phyloP scores from a whole-genome alignment of 345 rosid species.

The Murraya paniculata region DNA sequence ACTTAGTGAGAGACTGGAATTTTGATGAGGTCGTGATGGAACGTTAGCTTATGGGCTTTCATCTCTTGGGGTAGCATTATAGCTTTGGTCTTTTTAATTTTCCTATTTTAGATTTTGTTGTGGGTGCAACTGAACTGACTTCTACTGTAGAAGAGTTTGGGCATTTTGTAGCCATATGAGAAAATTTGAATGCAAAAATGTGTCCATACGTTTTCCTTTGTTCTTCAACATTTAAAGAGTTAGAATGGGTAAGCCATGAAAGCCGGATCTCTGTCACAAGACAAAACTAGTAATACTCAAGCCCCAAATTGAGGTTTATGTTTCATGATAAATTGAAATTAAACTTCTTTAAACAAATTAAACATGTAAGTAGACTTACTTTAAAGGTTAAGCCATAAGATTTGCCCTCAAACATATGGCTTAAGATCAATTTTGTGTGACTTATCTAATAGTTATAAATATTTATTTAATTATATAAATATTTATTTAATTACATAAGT shows the following conservation, averaged over 20 bases:
- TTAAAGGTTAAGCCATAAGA: too few relatives aligned
- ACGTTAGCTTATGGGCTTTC: slow-evolving; percentile 31
- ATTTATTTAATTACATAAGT: too few relatives aligned
- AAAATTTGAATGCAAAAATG: slow-evolving; percentile 14
- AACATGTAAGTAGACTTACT: too few relatives aligned
- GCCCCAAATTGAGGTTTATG: too few relatives aligned
- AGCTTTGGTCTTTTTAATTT: slow-evolving; percentile 5
- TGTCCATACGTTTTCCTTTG: not conserved
- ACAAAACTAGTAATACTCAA: too few relatives aligned
- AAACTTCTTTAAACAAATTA: too few relatives aligned
- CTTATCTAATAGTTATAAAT: too few relatives aligned
- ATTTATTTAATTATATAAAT: too few relatives aligned
- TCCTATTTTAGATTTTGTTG: slow-evolving; percentile 9
- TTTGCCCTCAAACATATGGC: too few relatives aligned
- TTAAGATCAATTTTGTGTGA: too few relatives aligned
- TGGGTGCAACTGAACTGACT: slow-evolving; percentile 24
- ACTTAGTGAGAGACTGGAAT: slow-evolving; percentile 95
- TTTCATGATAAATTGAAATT: too few relatives aligned
- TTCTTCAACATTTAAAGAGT: not conserved
- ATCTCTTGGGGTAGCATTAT: slow-evolving; percentile 22
- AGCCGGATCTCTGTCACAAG: not conserved
- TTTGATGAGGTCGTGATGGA: slow-evolving; percentile 58
- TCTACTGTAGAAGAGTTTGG: slow-evolving; percentile 27
- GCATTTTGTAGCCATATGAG: slow-evolving; percentile 24
- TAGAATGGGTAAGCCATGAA: not conserved